Evolutionary conservation across 208 protist species (phyloP).

Genomic region (Wallacemonas sp.): DNA sequence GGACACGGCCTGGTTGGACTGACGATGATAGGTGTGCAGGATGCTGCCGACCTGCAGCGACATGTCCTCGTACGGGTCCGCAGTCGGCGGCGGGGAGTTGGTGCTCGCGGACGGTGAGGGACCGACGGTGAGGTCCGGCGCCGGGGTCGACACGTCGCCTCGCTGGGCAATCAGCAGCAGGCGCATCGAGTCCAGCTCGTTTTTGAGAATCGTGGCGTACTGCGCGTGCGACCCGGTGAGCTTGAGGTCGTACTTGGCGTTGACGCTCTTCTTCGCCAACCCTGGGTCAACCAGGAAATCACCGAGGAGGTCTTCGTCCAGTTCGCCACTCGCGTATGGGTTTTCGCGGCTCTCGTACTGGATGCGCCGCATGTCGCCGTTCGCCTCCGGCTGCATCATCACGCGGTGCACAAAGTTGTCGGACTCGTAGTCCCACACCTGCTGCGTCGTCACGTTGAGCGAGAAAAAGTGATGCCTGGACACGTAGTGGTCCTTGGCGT

Average conservation of each 20-base stretch:
- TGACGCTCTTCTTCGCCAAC: slow-evolving; percentile 72
- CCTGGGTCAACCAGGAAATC: background rate
- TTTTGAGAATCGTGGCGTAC: slow-evolving; percentile 79
- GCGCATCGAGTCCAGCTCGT: slow-evolving; percentile 68
- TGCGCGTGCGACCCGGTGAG: slow-evolving; percentile 72
- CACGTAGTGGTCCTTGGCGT: slow-evolving; percentile 84
- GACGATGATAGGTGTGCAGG: background rate
- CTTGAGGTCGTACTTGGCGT: slow-evolving; percentile 81
- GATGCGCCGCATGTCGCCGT: slow-evolving; percentile 62
- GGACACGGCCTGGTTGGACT: background rate
- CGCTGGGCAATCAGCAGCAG: slow-evolving; percentile 11
- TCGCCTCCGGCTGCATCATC: slow-evolving; percentile 62
- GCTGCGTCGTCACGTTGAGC: slow-evolving; percentile 89
- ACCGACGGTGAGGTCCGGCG: too few species aligned
- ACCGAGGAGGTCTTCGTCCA: slow-evolving; percentile 1
- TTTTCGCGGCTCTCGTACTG: slow-evolving; percentile 73
- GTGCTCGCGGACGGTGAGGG: too few species aligned
- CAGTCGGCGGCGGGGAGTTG: too few species aligned
- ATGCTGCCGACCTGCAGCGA: background rate
- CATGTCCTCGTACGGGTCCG: slow-evolving; percentile 1
- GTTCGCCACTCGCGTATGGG: slow-evolving; percentile 15
- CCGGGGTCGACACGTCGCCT: too few species aligned
- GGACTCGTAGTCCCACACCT: slow-evolving; percentile 93
- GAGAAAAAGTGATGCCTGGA: slow-evolving; percentile 77
- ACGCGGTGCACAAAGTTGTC: slow-evolving; percentile 90